A percentile compares a stretch with the other conserved stretches of the same genome.
Conservation (phyloP, 108 stramenopile genomes). For the Skeletonema tropicum region DNA sequence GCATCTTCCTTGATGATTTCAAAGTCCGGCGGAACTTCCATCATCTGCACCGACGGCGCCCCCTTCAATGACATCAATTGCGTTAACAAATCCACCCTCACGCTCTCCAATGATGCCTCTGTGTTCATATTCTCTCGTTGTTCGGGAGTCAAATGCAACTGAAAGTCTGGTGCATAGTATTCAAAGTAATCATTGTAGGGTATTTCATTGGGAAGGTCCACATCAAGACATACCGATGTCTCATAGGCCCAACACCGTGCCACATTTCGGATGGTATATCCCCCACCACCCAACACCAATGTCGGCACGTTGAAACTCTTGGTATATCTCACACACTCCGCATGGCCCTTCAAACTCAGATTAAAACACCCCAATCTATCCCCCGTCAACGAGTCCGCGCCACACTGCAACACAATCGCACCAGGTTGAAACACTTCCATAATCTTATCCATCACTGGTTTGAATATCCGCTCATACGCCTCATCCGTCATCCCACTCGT, state of each 20-base stretch:
- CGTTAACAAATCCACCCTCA: slow-evolving; percentile 81
- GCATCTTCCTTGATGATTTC: slow-evolving; percentile 53
- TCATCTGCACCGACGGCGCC: slow-evolving; percentile 92
- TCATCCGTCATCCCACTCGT: slow-evolving; percentile 96
- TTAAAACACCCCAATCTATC: slow-evolving; percentile 99
- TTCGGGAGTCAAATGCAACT: slow-evolving; percentile 93
- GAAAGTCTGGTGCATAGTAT: slow-evolving; percentile 98
- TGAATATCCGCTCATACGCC: slow-evolving; percentile 91
- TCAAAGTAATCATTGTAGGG: slow-evolving; percentile 99
- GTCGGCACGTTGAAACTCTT: slow-evolving; percentile 94
- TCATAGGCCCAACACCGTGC: slow-evolving; percentile 98
- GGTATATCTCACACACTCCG: slow-evolving; percentile 88
- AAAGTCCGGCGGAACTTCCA: slow-evolving; percentile 89
- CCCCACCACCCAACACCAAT: slow-evolving; percentile 98
- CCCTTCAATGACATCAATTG: slow-evolving; percentile 85
- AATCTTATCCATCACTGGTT: slow-evolving; percentile 94
- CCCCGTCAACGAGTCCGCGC: slow-evolving; percentile 97
- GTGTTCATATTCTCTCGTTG: slow-evolving; percentile 88
- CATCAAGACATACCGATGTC: slow-evolving; percentile 86
- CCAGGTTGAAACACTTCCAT: slow-evolving; percentile 97
- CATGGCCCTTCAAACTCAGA: slow-evolving; percentile 93
- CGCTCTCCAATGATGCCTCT: slow-evolving; percentile 56
- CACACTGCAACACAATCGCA: slow-evolving; percentile 98
- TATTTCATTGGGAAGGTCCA: slow-evolving; percentile 88
- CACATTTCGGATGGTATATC: slow-evolving; percentile 99